Base-by-base conservation (phyloP, 805 yeast genomes). In the Saturnispora dispora region DNA sequence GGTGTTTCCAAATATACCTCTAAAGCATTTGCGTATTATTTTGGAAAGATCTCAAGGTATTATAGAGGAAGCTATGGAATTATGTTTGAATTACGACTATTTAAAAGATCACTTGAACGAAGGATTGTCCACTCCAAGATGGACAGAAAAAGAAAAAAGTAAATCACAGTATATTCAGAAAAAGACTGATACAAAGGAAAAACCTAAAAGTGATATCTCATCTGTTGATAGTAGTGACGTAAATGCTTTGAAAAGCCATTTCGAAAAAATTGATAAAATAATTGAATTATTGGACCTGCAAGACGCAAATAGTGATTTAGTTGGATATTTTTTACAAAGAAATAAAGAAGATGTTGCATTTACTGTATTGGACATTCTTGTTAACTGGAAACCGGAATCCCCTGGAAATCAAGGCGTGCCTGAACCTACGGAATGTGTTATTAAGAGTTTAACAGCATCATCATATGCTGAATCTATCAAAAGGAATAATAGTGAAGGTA, bases 1-100 rank as follows among this genome's bases (percentile, higher is more conserved):
- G 13, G 70, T 79, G 63, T 78, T 80, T 53, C 83, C 83, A 0
- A 60, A 70, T 15, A 53, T 68, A 2, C 67, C 70, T 2, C 40
- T 60, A 4, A 61, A 56, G 2, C 54, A 55, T 7, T 61, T 79
- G 7, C 55, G 63, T 3, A 53, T 58, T 1, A 63, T 63, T 3
- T 63, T 71, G 17, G 55, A 62, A 23, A 65, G 63, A 2, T 55
- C 64, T 37, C 54, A 64, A 5, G 65, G 68, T 1, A 65, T 73
- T 52, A 3, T 66, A 9, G 70, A 65, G 15, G 58, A 57, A 6
- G 59, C 72, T 1, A 51, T 60, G 2, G 73, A 70, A 35, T 56
- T 60, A 1, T 52, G 70, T 9, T 50, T 69, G 9, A 61, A 58
- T 56, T 58, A 66, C 52, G 57, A 60, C 6, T 23, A 55, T 2